Evolutionary conservation across 148 eudicot species (phyloP), one percentile per base, ranked within the genome.

Genomic region (Bassia scoparia): DNA sequence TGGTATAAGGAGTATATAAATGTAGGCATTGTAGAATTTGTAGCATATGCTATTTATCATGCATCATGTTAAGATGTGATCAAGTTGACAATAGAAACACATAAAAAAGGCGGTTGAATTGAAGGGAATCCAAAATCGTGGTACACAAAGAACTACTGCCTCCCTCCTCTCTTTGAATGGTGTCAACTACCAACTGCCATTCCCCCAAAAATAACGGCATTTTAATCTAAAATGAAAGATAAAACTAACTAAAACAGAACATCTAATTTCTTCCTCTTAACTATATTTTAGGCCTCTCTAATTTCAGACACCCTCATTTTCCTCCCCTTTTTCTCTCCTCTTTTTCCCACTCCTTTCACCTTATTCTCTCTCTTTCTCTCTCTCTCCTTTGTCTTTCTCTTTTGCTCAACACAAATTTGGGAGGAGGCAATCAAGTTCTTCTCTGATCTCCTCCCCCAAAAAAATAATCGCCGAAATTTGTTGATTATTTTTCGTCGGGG

Each of bases 121-220:
- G n/a, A n/a, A 46, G 41, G 66, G 46, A 59, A 67, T 49, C 24
- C 23, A 27, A 72, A 73, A 27, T 78, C 50, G 73, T 78, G 81
- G 77, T 46, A 24, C 38, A 43, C 77, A 78, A 46, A 49, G 13
- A 67, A n/a, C n/a, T 49, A 27, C 20, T 41, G 21, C 31, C 52
- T 68, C 38, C 24, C 17, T 29, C 60, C 24, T 21, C 73, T 61
- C 68, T 24, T 12, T 43, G 26, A 35, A 72, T 23, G 56, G 21
- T 59, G 76, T 78, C 81, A 73, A 59, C 77, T 11, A 23, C 52
- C 70, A 75, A 75, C 78, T 66, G 18, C 63, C 61, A 34, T 66
- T 68, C 69, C 77, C 61, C 73, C 69, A 20, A 73, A 73, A 73
- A 24, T 73, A 68, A 73, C 56, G 69, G 63, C 38, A 35, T 72